A percentile compares a stretch with the other conserved stretches of the same genome.
Conservation (phyloP, 306 rosid species). For the Gynostemma pentaphyllum region DNA sequence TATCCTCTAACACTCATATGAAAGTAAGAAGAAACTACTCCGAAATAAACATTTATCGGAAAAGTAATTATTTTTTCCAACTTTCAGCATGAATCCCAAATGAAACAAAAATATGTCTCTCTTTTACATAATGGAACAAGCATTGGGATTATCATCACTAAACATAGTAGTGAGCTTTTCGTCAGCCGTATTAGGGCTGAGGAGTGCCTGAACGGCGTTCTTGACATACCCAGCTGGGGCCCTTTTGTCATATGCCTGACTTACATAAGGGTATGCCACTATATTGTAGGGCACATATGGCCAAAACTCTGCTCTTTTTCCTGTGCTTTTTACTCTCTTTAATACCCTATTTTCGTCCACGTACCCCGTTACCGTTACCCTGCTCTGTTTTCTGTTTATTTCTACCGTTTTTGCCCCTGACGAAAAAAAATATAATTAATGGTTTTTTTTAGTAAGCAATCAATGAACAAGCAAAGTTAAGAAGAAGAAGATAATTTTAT, state of each 20-base stretch:
- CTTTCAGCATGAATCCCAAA: no score
- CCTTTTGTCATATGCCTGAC: constrained; percentile 16
- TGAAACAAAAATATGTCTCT: no score
- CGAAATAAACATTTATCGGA: no score
- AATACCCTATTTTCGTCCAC: constrained; percentile 11
- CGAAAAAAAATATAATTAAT: no score
- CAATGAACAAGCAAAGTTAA: no score
- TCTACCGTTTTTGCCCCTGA: constrained; percentile 10
- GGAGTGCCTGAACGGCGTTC: constrained; percentile 8
- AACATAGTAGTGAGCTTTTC: constrained; percentile 14
- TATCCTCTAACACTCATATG: no score
- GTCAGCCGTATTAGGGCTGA: constrained; percentile 3
- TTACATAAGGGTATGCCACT: constrained; percentile 13
- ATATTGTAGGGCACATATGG: constrained; percentile 13
- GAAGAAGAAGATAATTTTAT: no score
- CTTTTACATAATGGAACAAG: constrained; percentile 13
- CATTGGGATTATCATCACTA: constrained; percentile 15
- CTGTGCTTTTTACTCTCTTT: constrained; percentile 11
- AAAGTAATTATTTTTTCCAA: no score
- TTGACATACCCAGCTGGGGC: constrained; percentile 13
- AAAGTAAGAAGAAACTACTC: no score
- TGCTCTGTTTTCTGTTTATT: constrained; percentile 10
- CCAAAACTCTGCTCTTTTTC: constrained; percentile 13
- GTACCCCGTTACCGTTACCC: constrained; percentile 10
- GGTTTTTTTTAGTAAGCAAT: no score